Percentiles rank a stretch among this genome's conserved stretches.
Evolutionary conservation across 345 rosid genomes (phyloP).

Genomic region (rapeseed (Brassica napus)): Da-Ae NC_063448.1:1506501-1507000

Average conservation of each 20-base stretch:
- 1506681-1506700: neutral
- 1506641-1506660: neutral
- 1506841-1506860: conserved; percentile 37
- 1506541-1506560: neutral
- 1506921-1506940: conserved; percentile 41
- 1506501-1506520: neutral
- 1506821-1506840: neutral
- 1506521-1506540: neutral
- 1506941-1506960: conserved; percentile 51
- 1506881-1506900: neutral
- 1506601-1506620: neutral
- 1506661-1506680: neutral
- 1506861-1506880: conserved; percentile 42
- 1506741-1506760: neutral
- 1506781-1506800: neutral
- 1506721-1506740: neutral
- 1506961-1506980: conserved; percentile 21
- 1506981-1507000: neutral
- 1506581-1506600: neutral
- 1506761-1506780: neutral
- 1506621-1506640: neutral
- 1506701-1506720: neutral
- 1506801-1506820: neutral
- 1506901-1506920: conserved; percentile 1
- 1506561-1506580: neutral